Percentiles rank a stretch among this genome's conserved stretches.
phyloP scores from a whole-genome alignment of 1,284 basidiomycete species.

The Acaromyces ingoldii region DNA sequence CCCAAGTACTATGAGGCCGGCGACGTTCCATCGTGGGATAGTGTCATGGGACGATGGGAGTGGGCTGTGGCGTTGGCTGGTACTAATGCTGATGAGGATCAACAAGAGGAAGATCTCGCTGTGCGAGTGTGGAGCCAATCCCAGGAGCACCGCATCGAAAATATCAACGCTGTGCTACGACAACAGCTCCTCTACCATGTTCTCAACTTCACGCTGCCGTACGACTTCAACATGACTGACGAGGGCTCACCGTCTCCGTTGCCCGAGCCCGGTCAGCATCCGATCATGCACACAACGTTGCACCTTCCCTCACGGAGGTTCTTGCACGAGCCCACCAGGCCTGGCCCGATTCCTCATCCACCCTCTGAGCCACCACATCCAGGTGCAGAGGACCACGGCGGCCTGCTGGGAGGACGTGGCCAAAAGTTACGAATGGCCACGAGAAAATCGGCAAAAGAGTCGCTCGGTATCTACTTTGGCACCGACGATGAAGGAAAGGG shows the following conservation, averaged over 20 bases:
- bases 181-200: constrained; percentile 93
- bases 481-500: constrained; percentile 68
- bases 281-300: constrained; percentile 34
- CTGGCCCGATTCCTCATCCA: constrained; percentile 42
- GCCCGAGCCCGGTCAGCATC: constrained; percentile 51
- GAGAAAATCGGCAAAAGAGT: constrained; percentile 54
- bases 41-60: constrained; percentile 2
- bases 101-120: neutral
- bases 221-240: constrained; percentile 1
- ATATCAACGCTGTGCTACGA: constrained; percentile 74
- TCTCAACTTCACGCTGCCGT: constrained; percentile 71
- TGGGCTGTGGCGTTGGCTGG: constrained; percentile 9
- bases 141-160: constrained; percentile 51
- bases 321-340: constrained; percentile 58
- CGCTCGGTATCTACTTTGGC: constrained; percentile 54
- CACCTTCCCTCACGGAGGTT: constrained; percentile 75
- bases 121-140: constrained; percentile 15
- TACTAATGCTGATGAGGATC: neutral
- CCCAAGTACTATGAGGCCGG: neutral
- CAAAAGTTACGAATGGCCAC: constrained; percentile 68
- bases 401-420: constrained; percentile 72
- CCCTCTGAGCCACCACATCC: constrained; percentile 32
- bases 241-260: constrained; percentile 62
- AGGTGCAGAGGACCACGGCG: constrained; percentile 53
- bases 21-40: too few relatives aligned